These are phyloP conservation scores for Samsoniella hepiali DNA, from an alignment of 2,329 filamentous ascomycete species.

Conservation along the genomic window DNA sequence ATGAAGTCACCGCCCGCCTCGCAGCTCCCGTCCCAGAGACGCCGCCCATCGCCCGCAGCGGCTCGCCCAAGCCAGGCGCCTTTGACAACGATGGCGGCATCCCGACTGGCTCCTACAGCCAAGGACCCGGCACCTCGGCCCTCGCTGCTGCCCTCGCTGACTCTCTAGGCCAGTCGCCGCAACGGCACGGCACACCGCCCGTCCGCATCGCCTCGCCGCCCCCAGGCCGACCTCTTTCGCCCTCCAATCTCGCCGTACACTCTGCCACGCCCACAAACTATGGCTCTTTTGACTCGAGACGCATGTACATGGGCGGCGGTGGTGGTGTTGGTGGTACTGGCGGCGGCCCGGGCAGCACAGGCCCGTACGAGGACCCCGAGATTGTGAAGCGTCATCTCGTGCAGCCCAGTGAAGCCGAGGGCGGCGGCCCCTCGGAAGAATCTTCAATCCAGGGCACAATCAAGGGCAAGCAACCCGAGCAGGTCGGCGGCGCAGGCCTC, in stretches of 20 bases:
- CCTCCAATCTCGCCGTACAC: conserved; percentile 35
- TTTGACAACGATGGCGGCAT: conserved; percentile 59
- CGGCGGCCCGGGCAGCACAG: conserved; percentile 34
- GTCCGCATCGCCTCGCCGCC: conserved; percentile 50
- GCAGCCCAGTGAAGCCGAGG: conserved; percentile 54
- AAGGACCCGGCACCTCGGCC: conserved; percentile 81
- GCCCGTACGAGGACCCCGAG: conserved; percentile 81
- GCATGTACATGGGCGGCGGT: conserved; percentile 36
- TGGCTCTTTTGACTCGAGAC: conserved; percentile 75
- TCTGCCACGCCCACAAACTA: conserved; percentile 67
- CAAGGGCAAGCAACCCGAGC: conserved; percentile 55
- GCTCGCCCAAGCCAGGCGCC: conserved; percentile 31
- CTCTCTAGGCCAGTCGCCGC: conserved; percentile 66
- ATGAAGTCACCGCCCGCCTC: conserved; percentile 58
- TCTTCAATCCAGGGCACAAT: conserved; percentile 40
- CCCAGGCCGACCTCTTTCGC: conserved; percentile 45
- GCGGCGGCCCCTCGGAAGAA: conserved; percentile 44
- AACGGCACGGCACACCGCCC: conserved; percentile 65
- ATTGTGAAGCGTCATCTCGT: conserved; percentile 88
- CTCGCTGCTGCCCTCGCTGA: conserved; percentile 83
- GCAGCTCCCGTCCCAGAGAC: conserved; percentile 52
- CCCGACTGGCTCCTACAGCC: conserved; percentile 59
- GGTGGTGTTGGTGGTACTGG: conserved; percentile 41
- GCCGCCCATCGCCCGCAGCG: conserved; percentile 32
- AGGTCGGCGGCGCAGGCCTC: conserved; percentile 34